Evolutionary conservation across 495 filamentous ascomycete species (phyloP).

Genomic region (Chaetomidium leptoderma): DNA sequence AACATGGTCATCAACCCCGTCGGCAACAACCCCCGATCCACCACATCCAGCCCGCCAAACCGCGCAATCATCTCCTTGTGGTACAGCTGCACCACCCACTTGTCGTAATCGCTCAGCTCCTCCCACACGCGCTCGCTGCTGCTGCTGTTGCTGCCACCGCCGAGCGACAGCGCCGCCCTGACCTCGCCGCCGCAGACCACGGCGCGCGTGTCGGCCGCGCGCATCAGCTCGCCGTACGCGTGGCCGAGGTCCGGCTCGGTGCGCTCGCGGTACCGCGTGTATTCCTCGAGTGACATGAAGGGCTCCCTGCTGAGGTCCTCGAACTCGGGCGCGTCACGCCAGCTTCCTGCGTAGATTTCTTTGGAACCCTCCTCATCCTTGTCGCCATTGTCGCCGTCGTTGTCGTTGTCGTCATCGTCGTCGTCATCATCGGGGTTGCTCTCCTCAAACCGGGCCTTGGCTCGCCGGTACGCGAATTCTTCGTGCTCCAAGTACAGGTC

Average conservation of each 20-base stretch:
- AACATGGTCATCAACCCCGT: constrained; percentile 51
- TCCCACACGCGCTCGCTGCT: no score
- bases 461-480: constrained; percentile 41
- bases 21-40: constrained; percentile 51
- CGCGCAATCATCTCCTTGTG: constrained; percentile 43
- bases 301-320: constrained; percentile 19
- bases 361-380: not conserved
- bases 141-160: no score
- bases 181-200: constrained; percentile 14
- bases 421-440: not conserved
- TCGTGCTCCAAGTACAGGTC: constrained; percentile 20
- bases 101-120: constrained; percentile 34
- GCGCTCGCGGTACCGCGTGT: constrained; percentile 40
- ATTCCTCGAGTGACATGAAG: constrained; percentile 52
- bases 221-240: constrained; percentile 18
- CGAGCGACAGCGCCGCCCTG: constrained; percentile 16
- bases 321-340: constrained; percentile 13
- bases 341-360: no score
- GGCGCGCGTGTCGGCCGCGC: constrained; percentile 1
- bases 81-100: constrained; percentile 51
- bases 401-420: not conserved
- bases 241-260: constrained; percentile 23
- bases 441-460: constrained; percentile 32
- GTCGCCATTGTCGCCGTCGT: not conserved
- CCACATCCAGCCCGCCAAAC: constrained; percentile 50